Evolutionary conservation across 176 grass and related monocot genomes (phyloP).

Genomic region (Musa acuminata): DNA sequence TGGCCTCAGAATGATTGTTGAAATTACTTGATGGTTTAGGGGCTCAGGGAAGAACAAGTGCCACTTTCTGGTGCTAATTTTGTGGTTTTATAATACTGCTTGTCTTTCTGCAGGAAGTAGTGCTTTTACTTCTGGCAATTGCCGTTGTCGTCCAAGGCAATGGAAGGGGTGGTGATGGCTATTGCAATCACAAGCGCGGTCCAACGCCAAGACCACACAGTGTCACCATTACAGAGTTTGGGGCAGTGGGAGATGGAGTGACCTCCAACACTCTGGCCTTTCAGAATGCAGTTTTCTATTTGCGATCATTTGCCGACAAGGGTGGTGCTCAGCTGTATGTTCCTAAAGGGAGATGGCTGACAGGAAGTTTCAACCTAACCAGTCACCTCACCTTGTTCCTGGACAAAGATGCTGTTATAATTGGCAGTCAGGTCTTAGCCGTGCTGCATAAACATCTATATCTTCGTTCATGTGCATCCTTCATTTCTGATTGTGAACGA

Average conservation of each 20-base stretch:
- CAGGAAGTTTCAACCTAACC: conserved; percentile 92
- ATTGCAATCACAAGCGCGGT: conserved; percentile 23
- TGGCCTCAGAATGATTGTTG: not conserved
- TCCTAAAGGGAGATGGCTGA: conserved; percentile 78
- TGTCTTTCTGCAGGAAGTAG: not conserved
- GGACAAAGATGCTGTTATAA: conserved; percentile 58
- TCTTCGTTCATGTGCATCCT: not conserved
- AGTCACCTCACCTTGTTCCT: conserved; percentile 80
- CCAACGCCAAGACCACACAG: conserved; percentile 53
- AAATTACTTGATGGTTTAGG: not conserved
- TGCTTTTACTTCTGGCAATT: not conserved
- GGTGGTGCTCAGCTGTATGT: conserved; percentile 84
- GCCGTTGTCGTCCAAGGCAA: not conserved
- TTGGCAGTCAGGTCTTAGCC: conserved; percentile 52
- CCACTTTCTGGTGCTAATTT: too few relatives aligned
- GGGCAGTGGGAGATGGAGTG: conserved; percentile 72
- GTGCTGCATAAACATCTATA: not conserved
- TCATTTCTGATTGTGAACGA: not conserved
- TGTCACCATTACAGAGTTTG: conserved; percentile 88
- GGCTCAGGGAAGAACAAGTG: not conserved
- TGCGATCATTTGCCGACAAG: conserved; percentile 74
- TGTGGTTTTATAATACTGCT: not conserved
- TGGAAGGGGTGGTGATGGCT: conserved; percentile 15
- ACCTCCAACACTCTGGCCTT: conserved; percentile 69
- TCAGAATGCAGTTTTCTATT: conserved; percentile 92